Conservation (phyloP, 2,329 filamentous ascomycete genomes). For the Botrytis fragariae region DNA sequence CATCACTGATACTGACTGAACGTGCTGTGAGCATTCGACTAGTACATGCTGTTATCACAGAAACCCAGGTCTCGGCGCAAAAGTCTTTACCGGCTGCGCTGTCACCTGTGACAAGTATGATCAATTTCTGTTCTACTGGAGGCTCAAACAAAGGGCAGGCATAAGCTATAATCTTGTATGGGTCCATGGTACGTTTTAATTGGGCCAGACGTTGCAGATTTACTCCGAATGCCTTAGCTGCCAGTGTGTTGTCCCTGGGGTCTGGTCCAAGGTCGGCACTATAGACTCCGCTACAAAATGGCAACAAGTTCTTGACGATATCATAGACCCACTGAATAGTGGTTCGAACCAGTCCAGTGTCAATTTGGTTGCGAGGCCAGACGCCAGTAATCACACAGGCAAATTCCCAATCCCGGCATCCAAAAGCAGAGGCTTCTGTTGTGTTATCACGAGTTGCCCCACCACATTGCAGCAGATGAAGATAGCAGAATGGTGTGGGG, state of each 20-base stretch:
- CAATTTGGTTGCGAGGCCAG: slow-evolving; percentile 55
- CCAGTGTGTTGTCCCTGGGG: slow-evolving; percentile 53
- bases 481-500: slow-evolving; percentile 50
- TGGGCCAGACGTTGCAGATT: slow-evolving; percentile 50
- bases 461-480: slow-evolving; percentile 61
- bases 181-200: slow-evolving; percentile 52
- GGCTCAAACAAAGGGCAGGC: slow-evolving; percentile 52
- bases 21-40: slow-evolving; percentile 41
- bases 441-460: slow-evolving; percentile 48
- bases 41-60: slow-evolving; percentile 38
- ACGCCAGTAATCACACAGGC: slow-evolving; percentile 63
- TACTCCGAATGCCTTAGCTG: slow-evolving; percentile 54
- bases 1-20: slow-evolving; percentile 55
- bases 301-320: slow-evolving; percentile 47
- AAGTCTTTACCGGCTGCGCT: slow-evolving; percentile 59
- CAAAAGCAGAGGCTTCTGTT: slow-evolving; percentile 54
- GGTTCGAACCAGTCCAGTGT: slow-evolving; percentile 41
- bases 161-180: slow-evolving; percentile 51
- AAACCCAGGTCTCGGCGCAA: slow-evolving; percentile 53
- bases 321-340: slow-evolving; percentile 56
- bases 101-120: slow-evolving; percentile 52
- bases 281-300: slow-evolving; percentile 53
- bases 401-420: slow-evolving; percentile 62
- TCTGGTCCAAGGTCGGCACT: slow-evolving; percentile 62
- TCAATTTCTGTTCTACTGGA: slow-evolving; percentile 43